Evolutionary conservation across 768 basidiomycete species (phyloP), one percentile per base, ranked within the genome.

Genomic region (Chiua virens): DNA sequence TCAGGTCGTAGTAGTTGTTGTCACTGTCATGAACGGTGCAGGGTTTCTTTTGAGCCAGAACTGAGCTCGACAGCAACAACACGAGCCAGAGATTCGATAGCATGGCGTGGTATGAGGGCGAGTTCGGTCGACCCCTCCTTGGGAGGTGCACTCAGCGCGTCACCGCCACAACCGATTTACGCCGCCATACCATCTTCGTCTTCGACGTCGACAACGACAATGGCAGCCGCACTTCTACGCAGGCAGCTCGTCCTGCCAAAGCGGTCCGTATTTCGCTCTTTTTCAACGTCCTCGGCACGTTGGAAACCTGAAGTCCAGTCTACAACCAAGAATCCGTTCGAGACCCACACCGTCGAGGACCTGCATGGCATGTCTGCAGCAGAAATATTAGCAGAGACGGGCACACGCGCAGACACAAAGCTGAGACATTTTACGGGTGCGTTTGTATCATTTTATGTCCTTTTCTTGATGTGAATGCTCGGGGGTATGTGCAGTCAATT

Each of bases 391-490:
- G 76, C 80, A 42, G 92, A 94, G 67, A 83, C 83, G 0, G 81
- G 81, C 13, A 75, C 79, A 21, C 76, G 83, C 50, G 82, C 81
- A 44, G 93, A 93, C 57, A 74, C 87, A 14, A 86, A 87, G 65
- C 80, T 97, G 79, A 79, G 91, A 67, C 96, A 98, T 75, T 98
- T 96, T 65, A 98, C 94, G 48, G 92, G 89, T 92, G 63, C 54
- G 79, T 74, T 36, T 36, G 38, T 42, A 35, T 42, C 14, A 39
- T 13, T 32, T 54, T 50, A 50, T 7, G 7, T 18, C 5, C 15
- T 28, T 40, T 43, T 32, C 21, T 40, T 54, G 39, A 58, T 32
- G n/a, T 18, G 18, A 52, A 67, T 11, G 15, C n/a, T 45, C 30
- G 37, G 14, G n/a, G n/a, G n/a, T n/a, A 42, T 21, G 41, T 25